Percentiles rank a stretch among this genome's conserved stretches.
phyloP scores from a whole-genome alignment of 257 asterid species.

The Lantana camara region DNA sequence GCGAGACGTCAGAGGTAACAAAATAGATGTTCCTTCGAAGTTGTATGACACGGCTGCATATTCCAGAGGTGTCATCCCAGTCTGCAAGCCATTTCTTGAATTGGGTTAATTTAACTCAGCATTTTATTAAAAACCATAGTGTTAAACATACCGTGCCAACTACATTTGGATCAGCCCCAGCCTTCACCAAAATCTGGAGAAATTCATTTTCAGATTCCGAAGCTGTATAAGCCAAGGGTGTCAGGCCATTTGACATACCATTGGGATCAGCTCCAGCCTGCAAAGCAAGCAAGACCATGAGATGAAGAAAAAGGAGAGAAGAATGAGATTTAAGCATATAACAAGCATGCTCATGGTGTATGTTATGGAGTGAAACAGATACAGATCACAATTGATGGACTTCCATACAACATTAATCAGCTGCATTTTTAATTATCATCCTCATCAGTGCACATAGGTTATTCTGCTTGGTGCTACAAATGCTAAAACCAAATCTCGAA shows the following conservation, averaged over 20 bases:
- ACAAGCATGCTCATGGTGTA: background rate
- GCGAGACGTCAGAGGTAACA: slow-evolving; percentile 24
- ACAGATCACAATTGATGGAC: too few species aligned
- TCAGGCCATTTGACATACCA: background rate
- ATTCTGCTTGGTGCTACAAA: too few species aligned
- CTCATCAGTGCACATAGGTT: too few species aligned
- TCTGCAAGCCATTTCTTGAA: background rate
- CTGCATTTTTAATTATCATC: background rate
- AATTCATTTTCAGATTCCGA: background rate
- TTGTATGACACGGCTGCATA: slow-evolving; percentile 7
- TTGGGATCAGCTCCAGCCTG: slow-evolving; percentile 32
- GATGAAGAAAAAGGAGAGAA: background rate
- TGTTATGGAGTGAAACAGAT: background rate
- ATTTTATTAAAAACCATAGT: too few species aligned
- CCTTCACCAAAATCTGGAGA: slow-evolving; percentile 11
- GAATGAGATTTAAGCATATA: too few species aligned
- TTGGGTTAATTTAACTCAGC: background rate
- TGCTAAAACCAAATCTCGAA: background rate
- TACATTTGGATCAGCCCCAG: slow-evolving; percentile 26
- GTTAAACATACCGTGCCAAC: background rate
- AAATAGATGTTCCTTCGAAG: background rate
- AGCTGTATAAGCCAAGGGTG: slow-evolving; percentile 12
- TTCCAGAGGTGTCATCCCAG: slow-evolving; percentile 26
- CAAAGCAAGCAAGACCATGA: background rate
- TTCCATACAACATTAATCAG: background rate